A percentile compares a stretch with the other conserved stretches of the same genome.
These are phyloP conservation scores for Colletotrichum costaricense DNA, from an alignment of 2,329 filamentous ascomycete genomes.

Conservation along the genomic window DNA sequence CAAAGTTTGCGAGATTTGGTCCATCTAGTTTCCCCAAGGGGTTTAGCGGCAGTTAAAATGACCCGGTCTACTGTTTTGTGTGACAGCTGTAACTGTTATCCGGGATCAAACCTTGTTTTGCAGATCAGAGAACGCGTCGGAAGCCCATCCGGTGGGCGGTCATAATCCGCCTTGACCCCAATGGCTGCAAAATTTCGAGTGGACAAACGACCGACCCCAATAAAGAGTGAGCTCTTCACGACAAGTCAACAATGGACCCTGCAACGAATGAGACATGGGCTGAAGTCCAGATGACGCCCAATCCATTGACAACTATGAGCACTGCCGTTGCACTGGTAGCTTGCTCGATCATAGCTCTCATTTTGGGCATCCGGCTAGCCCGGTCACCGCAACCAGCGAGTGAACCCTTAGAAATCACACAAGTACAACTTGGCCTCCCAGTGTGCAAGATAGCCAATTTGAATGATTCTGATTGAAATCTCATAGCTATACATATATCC, in stretches of 20 bases:
- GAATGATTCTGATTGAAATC: neutral
- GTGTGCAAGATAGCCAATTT: neutral
- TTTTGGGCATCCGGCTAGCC: neutral
- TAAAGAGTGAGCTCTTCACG: neutral
- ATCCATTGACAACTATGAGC: neutral
- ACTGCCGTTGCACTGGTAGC: neutral
- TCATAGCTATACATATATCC: constrained; percentile 8
- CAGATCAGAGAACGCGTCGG: neutral
- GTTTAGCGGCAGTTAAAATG: constrained; percentile 1
- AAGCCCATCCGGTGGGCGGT: neutral
- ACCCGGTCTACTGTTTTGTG: neutral
- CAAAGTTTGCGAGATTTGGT: constrained; percentile 3
- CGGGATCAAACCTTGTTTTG: neutral
- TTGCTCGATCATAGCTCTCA: neutral
- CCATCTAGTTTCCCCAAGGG: constrained; percentile 19
- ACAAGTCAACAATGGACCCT: neutral
- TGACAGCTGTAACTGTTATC: neutral
- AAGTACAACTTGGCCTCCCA: neutral
- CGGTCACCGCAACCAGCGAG: neutral
- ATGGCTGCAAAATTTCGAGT: neutral
- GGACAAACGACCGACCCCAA: neutral
- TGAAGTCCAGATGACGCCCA: neutral
- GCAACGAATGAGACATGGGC: neutral
- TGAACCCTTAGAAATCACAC: constrained; percentile 6
- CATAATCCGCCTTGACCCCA: neutral